phyloP scores from a whole-genome alignment of 1,139 yeast genomes.

The Yamadazyma membranifaciens region DNA sequence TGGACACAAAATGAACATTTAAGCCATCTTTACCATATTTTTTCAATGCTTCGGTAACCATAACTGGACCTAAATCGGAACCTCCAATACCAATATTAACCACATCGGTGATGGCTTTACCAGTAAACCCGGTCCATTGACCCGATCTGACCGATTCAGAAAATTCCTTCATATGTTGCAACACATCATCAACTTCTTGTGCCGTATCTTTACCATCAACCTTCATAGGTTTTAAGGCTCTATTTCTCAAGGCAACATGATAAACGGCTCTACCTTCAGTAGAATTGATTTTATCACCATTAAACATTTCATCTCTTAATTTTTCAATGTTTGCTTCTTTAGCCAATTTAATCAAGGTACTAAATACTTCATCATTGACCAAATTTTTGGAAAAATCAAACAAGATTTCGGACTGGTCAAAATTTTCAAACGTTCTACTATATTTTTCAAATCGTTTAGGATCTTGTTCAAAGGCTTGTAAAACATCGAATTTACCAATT shows the following conservation, averaged over 20 bases:
- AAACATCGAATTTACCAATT: conserved; percentile 70
- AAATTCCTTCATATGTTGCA: conserved; percentile 95
- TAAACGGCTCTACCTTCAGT: conserved; percentile 96
- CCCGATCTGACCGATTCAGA: conserved; percentile 88
- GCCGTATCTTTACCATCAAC: conserved; percentile 91
- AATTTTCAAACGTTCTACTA: conserved; percentile 76
- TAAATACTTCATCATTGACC: conserved; percentile 77
- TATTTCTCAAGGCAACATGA: conserved; percentile 95
- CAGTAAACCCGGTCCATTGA: conserved; percentile 94
- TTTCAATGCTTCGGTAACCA: conserved; percentile 98
- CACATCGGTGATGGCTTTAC: conserved; percentile 87
- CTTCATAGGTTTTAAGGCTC: conserved; percentile 68
- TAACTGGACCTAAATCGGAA: conserved; percentile 97
- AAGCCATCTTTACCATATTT: conserved; percentile 77
- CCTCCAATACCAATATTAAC: conserved; percentile 99
- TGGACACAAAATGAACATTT: conserved; percentile 88
- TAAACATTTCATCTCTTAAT: conserved; percentile 87
- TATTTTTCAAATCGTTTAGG: conserved; percentile 71
- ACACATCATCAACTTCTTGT: conserved; percentile 84
- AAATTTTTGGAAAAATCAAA: conserved; percentile 95
- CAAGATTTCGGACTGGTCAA: conserved; percentile 81
- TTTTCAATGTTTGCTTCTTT: conserved; percentile 85
- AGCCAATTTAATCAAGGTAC: conserved; percentile 71
- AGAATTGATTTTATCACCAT: conserved; percentile 89
- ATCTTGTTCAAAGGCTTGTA: conserved; percentile 75